Percentiles rank a stretch among this genome's conserved stretches.
These are phyloP conservation scores for Silybum marianum DNA, from an alignment of 129 eudicot species.

Conservation along the genomic window DNA sequence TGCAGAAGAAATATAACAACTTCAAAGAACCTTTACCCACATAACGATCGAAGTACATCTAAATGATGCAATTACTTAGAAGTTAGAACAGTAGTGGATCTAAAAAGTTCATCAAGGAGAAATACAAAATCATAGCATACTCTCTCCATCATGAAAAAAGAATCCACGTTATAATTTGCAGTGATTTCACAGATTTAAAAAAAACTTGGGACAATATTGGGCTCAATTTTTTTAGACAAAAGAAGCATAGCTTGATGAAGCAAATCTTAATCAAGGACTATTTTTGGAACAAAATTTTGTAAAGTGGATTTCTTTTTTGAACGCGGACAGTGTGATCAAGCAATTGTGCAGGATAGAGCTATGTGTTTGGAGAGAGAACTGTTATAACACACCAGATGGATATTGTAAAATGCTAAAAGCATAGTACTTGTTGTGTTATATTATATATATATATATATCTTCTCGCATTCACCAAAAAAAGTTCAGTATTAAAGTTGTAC, in stretches of 20 bases:
- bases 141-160: neutral
- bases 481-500: neutral
- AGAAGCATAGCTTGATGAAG: neutral
- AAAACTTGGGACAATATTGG: neutral
- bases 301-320: neutral
- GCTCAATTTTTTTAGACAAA: neutral
- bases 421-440: neutral
- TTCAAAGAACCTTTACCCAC: slow-evolving; percentile 5
- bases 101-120: slow-evolving; percentile 1
- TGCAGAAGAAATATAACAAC: slow-evolving; percentile 2
- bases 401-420: neutral
- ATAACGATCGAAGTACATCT: neutral
- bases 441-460: too few species aligned
- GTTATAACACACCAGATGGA: neutral
- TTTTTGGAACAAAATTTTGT: neutral
- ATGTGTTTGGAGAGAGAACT: neutral
- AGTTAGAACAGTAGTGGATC: neutral
- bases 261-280: neutral
- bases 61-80: slow-evolving; percentile 9
- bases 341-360: neutral
- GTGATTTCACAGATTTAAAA: neutral
- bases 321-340: neutral
- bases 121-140: neutral
- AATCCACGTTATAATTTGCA: neutral
- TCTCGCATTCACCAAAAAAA: neutral